Conservation (phyloP, 805 yeast species). For the Saccharomyces kudriavzevii region DNA sequence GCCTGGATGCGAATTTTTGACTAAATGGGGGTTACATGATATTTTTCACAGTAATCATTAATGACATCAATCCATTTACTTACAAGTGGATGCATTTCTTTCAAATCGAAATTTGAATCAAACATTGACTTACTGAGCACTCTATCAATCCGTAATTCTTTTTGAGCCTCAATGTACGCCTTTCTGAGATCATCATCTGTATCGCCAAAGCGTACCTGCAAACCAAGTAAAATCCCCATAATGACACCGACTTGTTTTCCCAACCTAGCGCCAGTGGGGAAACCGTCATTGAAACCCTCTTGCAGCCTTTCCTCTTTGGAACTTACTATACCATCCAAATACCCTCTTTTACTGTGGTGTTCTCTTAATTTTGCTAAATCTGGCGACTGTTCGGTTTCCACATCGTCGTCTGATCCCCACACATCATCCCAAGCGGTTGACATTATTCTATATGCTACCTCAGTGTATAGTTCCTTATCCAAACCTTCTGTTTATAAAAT, state of each 20-base stretch:
- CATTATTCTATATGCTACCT: not conserved
- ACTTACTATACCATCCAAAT: conserved; percentile 65
- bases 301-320: conserved; percentile 68
- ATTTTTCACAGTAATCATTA: conserved; percentile 12
- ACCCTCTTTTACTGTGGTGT: conserved; percentile 71
- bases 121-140: conserved; percentile 51
- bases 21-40: conserved; percentile 6
- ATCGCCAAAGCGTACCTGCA: conserved; percentile 16
- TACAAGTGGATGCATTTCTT: conserved; percentile 34
- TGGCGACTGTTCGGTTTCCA: conserved; percentile 4
- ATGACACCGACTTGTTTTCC: conserved; percentile 63
- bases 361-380: conserved; percentile 41
- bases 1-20: not conserved
- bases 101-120: conserved; percentile 38
- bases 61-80: conserved; percentile 37
- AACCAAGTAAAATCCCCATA: conserved; percentile 43
- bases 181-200: conserved; percentile 12
- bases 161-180: conserved; percentile 34
- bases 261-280: conserved; percentile 61
- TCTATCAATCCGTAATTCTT: conserved; percentile 51
- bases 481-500: not conserved
- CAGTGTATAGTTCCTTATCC: not conserved
- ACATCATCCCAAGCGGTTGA: conserved; percentile 14
- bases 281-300: conserved; percentile 73
- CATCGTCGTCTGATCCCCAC: conserved; percentile 18